Evolutionary conservation across 1,284 basidiomycete species (phyloP), one percentile per base, ranked within the genome.

Genomic region (Cryptococcus maquisensis): DNA sequence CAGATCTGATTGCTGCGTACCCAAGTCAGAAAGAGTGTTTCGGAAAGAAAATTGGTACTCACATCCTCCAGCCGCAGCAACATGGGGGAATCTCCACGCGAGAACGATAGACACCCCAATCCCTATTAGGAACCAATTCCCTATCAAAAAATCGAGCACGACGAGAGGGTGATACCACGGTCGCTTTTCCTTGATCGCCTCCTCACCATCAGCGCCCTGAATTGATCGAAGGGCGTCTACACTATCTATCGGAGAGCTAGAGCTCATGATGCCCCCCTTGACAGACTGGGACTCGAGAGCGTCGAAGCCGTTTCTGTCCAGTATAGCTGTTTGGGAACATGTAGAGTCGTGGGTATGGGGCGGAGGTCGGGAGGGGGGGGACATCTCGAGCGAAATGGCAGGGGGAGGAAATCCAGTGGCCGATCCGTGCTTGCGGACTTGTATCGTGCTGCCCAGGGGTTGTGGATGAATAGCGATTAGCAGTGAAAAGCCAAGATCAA

Each of bases 51-150:
- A 10, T 8, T 45, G 16, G 15, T 20, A 60, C 63, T 56, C 46
- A 62, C 61, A 47, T 20, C 65, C 65, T 8, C 60, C 61, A 7
- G 60, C 57, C 4, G 55, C 52, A 18, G 57, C 65, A 12, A 67
- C 57, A 36, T 63, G 49, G 1, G 65, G 65, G 39, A 55, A 67
- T 16, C 59, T 43, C 65, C 64, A 64, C 3, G 67, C 68, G 3
- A 69, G 57, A 0, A 52, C 59, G 24, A 71, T 61, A 3, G 61
- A 55, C 7, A 68, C 51, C 0, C 62, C 66, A 23, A 71, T 63
- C 2, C 64, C 67, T 23, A 68, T 58, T 10, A 72, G 28, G 52
- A 72, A 71, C 69, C 71, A 61, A 43, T 52, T 55, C 20, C 47
- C 47, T 10, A 48, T 18, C 13, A 48, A n/a, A 38, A 37, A 48